Percentiles rank a stretch among this genome's conserved stretches.
These are phyloP conservation scores for Mycena sanguinolenta DNA, from an alignment of 768 basidiomycete species.

Conservation along the genomic window DNA sequence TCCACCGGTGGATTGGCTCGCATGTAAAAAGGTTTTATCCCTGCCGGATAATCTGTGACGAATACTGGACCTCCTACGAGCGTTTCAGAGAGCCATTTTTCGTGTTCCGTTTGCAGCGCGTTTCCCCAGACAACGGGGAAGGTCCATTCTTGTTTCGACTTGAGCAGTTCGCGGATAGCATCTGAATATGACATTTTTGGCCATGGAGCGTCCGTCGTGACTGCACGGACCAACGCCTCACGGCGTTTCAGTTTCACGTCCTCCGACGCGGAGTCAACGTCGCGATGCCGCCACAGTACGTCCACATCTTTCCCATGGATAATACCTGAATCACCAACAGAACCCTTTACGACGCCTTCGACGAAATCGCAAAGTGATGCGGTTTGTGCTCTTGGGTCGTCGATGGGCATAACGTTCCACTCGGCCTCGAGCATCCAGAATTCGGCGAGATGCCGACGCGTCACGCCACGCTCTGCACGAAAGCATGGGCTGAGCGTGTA, in stretches of 20 bases:
- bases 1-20: slow-evolving; percentile 61
- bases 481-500: slow-evolving; percentile 96
- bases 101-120: slow-evolving; percentile 89
- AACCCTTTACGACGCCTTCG: slow-evolving; percentile 64
- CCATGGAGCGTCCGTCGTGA: slow-evolving; percentile 63
- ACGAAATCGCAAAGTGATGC: slow-evolving; percentile 52
- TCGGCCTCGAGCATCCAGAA: slow-evolving; percentile 99
- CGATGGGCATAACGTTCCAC: slow-evolving; percentile 54
- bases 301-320: slow-evolving; percentile 43
- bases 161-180: slow-evolving; percentile 72
- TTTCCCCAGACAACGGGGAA: slow-evolving; percentile 71
- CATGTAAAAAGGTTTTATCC: slow-evolving; percentile 98
- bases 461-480: slow-evolving; percentile 91
- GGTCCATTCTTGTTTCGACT: slow-evolving; percentile 42
- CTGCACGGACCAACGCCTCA: slow-evolving; percentile 52
- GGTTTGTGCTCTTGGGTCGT: slow-evolving; percentile 27
- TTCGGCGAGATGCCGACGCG: slow-evolving; percentile 93
- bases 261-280: slow-evolving; percentile 37
- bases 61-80: slow-evolving; percentile 85
- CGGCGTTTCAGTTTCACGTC: slow-evolving; percentile 43
- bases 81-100: slow-evolving; percentile 86
- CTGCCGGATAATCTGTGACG: slow-evolving; percentile 88
- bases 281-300: slow-evolving; percentile 57
- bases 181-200: slow-evolving; percentile 82
- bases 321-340: slow-evolving; percentile 38